Evolutionary conservation across 352 stramenopile genomes (phyloP).

Genomic region (Pythium aquatile): DNA sequence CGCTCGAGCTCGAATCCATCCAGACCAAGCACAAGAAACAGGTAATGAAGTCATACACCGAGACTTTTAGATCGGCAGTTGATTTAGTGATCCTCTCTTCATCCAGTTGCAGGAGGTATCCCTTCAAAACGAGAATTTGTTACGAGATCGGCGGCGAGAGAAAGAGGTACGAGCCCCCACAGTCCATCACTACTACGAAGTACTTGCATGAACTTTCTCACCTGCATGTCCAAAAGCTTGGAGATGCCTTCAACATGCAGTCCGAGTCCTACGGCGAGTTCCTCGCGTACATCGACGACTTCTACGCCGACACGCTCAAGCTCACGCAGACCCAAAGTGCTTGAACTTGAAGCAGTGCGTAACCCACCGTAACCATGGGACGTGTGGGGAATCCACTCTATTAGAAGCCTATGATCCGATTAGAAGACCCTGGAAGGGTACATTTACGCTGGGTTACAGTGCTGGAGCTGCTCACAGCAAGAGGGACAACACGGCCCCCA

Average conservation of each 20-base stretch:
- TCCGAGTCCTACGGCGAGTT: conserved; percentile 47
- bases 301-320: conserved; percentile 47
- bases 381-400: neutral
- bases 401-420: neutral
- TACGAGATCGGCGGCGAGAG: conserved; percentile 38
- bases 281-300: conserved; percentile 65
- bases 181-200: too few species aligned
- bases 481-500: conserved; percentile 5
- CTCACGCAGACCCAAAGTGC: conserved; percentile 25
- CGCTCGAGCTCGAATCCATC: conserved; percentile 48
- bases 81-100: neutral
- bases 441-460: neutral
- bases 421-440: neutral
- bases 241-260: conserved; percentile 34
- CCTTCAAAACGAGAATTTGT: conserved; percentile 45
- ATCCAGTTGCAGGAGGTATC: conserved; percentile 30
- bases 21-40: conserved; percentile 52
- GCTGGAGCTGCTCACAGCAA: neutral
- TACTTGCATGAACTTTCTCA: neutral
- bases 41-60: conserved; percentile 22
- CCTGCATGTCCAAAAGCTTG: neutral
- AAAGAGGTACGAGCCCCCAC: conserved; percentile 13
- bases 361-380: neutral
- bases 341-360: conserved; percentile 4
- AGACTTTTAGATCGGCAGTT: too few species aligned